These are phyloP conservation scores for Pyrus hybrid DNA, from an alignment of 331 rosid species.

Conservation along the genomic window DNA sequence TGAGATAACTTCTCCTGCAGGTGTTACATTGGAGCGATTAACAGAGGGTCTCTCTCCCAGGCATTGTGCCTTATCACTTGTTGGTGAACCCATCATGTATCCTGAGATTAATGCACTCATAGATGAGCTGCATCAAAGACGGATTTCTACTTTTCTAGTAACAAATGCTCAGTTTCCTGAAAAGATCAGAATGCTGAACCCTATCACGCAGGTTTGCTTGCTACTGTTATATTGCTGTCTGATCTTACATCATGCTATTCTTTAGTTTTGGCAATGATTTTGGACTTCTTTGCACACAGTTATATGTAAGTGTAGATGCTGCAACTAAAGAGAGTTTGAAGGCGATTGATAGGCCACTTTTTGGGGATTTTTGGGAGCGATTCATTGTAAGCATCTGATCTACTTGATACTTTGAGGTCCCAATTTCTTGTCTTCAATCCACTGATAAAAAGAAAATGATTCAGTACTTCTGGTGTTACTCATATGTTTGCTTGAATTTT, in stretches of 20 bases:
- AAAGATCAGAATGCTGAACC: conserved; percentile 59
- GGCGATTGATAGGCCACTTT: conserved; percentile 97
- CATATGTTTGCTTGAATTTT: conserved; percentile 11
- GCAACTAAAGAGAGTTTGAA: conserved; percentile 86
- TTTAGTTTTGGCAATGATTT: background rate
- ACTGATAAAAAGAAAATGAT: background rate
- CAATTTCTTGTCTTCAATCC: background rate
- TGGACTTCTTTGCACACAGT: conserved; percentile 42
- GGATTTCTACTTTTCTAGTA: conserved; percentile 86
- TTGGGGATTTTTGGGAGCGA: conserved; percentile 98
- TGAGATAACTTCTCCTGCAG: conserved; percentile 29
- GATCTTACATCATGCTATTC: background rate
- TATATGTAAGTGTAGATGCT: conserved; percentile 96
- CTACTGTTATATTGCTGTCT: background rate
- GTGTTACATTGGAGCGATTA: conserved; percentile 84
- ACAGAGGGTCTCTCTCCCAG: conserved; percentile 83
- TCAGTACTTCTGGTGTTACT: background rate
- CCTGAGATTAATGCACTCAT: conserved; percentile 92
- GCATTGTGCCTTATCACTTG: conserved; percentile 98
- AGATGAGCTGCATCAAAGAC: conserved; percentile 77
- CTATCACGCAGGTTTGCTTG: conserved; percentile 75
- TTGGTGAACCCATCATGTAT: conserved; percentile 98
- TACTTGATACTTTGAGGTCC: background rate
- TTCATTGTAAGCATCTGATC: conserved; percentile 54
- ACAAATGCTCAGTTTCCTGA: conserved; percentile 99